Evolutionary conservation across 768 basidiomycete species (phyloP), one percentile per base, ranked within the genome.

Genomic region (Nevesoporus exiguus): DNA sequence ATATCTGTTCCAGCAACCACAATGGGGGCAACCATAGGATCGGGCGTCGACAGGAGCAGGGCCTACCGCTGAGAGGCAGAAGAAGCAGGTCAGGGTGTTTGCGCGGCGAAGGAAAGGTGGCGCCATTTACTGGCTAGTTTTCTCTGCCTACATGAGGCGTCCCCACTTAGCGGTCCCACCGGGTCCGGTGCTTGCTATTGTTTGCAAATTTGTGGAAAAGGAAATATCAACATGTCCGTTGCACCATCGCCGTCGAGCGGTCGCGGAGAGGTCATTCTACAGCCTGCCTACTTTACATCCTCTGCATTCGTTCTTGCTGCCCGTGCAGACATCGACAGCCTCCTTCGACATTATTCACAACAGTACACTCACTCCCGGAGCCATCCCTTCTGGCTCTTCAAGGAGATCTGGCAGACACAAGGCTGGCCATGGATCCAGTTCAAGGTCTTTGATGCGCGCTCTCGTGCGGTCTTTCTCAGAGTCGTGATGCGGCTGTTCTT

Each of bases 381-480:
- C 29, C 66, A 69, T 47, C 88, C 90, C 0, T 93, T 92, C 66
- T 60, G 73, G 3, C 73, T 84, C 19, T 93, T 92, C 80, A 91
- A 88, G 69, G 60, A 65, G 1, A 62, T 89, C 19, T 93, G 91
- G 90, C 67, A 65, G 11, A 71, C 72, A 6, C 77, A 80, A 55
- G 86, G 87, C 21, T 93, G 90, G 90, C 72, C 75, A 30, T 89
- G 82, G 80, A 68, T 90, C 41, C 88, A 91, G 63, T 79, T 93
- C 72, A 84, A 80, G 65, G 82, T 85, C 4, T 81, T 87, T 54
- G 89, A 93, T 61, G 70, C 76, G 40, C 77, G 86, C 46, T 74
- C 85, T 21, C 80, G 90, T 34, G 80, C 85, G 43, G 66, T 73
- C 0, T 88, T 90, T 67, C 68, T 92, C 27, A 74, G 74, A 31